phyloP scores from a whole-genome alignment of 2,329 filamentous ascomycete species.

The Sporothrix brunneoviolacea region DNA sequence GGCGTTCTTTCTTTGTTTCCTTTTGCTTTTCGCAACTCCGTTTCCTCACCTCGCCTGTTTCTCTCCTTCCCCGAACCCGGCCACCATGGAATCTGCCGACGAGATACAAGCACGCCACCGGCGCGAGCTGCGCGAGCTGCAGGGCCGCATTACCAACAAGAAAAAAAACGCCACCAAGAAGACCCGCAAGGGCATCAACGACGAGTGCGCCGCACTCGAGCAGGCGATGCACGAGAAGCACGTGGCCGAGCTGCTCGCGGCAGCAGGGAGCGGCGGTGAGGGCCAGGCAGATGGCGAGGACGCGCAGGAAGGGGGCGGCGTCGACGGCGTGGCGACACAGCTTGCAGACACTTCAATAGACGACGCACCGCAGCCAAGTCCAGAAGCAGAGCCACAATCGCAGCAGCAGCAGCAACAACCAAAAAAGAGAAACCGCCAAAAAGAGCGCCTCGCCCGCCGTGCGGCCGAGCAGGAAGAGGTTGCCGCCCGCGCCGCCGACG shows the following conservation, averaged over 20 bases:
- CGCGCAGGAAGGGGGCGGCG: constrained; percentile 15
- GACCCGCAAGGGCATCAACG: constrained; percentile 67
- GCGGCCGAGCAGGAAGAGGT: constrained; percentile 75
- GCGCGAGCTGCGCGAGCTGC: constrained; percentile 82
- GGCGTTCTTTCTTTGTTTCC: no score
- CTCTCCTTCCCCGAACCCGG: no score
- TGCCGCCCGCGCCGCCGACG: constrained; percentile 60
- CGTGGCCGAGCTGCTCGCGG: constrained; percentile 47
- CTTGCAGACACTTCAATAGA: constrained; percentile 17
- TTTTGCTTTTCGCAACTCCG: no score
- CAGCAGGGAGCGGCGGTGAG: constrained; percentile 27
- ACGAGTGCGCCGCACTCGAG: constrained; percentile 69
- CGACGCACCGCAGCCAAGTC: constrained; percentile 14
- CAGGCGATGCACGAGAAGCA: constrained; percentile 60
- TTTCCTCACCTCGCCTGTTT: no score
- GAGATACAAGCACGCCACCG: constrained; percentile 73
- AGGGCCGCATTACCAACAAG: constrained; percentile 81
- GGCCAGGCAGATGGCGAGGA: constrained; percentile 17
- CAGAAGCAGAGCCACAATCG: constrained; percentile 17
- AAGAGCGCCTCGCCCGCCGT: constrained; percentile 81
- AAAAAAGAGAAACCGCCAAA: constrained; percentile 85
- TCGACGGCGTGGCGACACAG: constrained; percentile 7
- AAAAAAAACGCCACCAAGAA: constrained; percentile 95
- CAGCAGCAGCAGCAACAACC: constrained; percentile 6
- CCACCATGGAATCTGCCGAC: constrained; percentile 54